Conservation (phyloP, 2,329 filamentous ascomycete species). For the Fusarium sp. region DNA sequence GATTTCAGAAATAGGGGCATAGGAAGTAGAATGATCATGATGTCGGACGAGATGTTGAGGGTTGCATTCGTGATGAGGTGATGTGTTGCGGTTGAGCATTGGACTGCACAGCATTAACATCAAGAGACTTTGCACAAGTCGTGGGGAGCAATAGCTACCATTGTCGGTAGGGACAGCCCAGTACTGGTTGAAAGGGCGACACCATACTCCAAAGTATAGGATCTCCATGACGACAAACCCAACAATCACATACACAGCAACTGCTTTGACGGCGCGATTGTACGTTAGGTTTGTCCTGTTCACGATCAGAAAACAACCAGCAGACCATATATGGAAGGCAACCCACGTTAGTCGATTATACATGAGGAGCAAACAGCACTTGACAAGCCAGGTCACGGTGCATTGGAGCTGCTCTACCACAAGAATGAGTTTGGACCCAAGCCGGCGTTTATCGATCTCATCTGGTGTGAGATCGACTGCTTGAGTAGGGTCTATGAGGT, state of each 20-base stretch:
- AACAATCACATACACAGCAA: background rate
- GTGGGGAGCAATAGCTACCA: background rate
- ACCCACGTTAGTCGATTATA: background rate
- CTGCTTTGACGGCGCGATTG: background rate
- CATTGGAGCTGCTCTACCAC: background rate
- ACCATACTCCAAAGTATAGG: background rate
- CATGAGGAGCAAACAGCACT: conserved; percentile 1
- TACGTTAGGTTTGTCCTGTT: background rate
- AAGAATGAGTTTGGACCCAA: background rate
- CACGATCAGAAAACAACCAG: background rate
- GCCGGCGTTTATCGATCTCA: background rate
- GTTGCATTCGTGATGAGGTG: background rate
- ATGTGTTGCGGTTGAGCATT: background rate
- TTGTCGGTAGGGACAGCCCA: background rate
- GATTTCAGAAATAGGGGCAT: background rate
- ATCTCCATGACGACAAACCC: background rate
- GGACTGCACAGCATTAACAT: background rate
- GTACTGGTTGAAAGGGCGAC: background rate
- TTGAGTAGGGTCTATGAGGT: background rate
- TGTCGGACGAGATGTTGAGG: background rate
- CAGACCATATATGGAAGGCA: background rate
- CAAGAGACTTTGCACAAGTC: background rate
- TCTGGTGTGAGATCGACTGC: background rate
- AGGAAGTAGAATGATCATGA: background rate
- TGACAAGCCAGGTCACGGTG: background rate